Evolutionary conservation across 768 basidiomycete genomes (phyloP).

Genomic region (Kwoniella pini): DNA sequence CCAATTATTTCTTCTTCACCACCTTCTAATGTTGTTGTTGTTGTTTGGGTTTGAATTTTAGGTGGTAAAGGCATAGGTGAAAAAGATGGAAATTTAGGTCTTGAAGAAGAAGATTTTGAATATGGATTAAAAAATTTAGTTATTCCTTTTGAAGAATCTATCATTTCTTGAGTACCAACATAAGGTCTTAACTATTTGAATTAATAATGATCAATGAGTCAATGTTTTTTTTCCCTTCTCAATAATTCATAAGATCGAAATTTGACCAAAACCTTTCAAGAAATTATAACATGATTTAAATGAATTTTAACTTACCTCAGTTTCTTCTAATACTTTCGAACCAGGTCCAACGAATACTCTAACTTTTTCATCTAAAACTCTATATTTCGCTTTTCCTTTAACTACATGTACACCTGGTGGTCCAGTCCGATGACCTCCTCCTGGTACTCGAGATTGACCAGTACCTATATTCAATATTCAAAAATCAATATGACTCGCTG

Average conservation of each 20-base stretch:
- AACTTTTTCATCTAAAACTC: constrained; percentile 77
- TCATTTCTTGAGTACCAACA: constrained; percentile 23
- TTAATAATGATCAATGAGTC: not conserved
- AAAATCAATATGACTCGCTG: not conserved
- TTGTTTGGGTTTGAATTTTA: too few relatives aligned
- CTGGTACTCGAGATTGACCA: constrained; percentile 74
- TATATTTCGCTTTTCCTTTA: constrained; percentile 71
- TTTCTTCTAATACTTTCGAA: constrained; percentile 37
- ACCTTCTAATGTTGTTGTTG: not conserved
- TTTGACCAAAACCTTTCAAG: not conserved
- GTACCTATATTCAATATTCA: constrained; percentile 61
- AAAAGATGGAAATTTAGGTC: constrained; percentile 27
- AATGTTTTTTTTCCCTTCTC: too few relatives aligned
- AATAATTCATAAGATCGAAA: too few relatives aligned
- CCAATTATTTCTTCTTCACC: constrained; percentile 12
- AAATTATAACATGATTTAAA: not conserved
- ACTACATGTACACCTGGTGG: constrained; percentile 84
- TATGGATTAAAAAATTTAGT: constrained; percentile 20
- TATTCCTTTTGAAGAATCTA: not conserved
- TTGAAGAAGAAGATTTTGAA: constrained; percentile 6
- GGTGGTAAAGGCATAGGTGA: constrained; percentile 12
- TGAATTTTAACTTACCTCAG: constrained; percentile 33
- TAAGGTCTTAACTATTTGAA: constrained; percentile 41
- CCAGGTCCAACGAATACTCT: constrained; percentile 76
- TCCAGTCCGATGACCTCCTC: constrained; percentile 78